Base-by-base conservation (phyloP, 441 rosid genomes). In the Capsella rubella region DNA sequence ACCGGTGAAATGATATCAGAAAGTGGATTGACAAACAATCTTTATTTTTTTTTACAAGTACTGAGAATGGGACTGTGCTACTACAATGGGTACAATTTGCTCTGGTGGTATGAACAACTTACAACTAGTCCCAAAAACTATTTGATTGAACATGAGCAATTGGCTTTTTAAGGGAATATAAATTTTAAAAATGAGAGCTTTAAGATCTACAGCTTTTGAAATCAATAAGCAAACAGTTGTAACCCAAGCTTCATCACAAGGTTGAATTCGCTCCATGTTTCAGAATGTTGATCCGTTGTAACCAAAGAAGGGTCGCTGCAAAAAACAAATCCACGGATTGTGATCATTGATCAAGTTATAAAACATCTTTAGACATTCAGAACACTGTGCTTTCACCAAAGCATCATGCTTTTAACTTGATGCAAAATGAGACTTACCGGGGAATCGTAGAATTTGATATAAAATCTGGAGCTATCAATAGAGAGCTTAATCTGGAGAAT, bases 211-310 rank as follows among this genome's bases (percentile, higher is more conserved):
- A 70, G 10, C 25, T 57, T 64, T 14, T 39, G 62, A 69, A 35
- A 49, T 47, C 29, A 47, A 54, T 53, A 69, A 32, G 53, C 51
- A 69, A 37, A 54, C 29, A 61, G 2, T 18, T 37, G 2, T 7
- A 50, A 63, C 14, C 14, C 47, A 35, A 56, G 32, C 8, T 42
- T 49, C 56, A 40, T 50, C 42, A 57, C 51, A 67, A 71, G 39
- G 63, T 49, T 58, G 43, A 47, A 67, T 18, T 35, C 4, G 32
- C 68, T 9, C 14, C 2, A 13, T 66, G 51, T 59, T 42, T 90
- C 83, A 90, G 86, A 90, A 90, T 10, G 96, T 92, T 45, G 95
- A 89, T 65, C 95, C 98, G 27, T 89, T 90, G 68, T 82, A 92
- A 69, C 98, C 95, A 16, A 90, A 79, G 86, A 89, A 87, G 4